phyloP scores from a whole-genome alignment of 345 rosid species.

The Acer yangbiense region DNA sequence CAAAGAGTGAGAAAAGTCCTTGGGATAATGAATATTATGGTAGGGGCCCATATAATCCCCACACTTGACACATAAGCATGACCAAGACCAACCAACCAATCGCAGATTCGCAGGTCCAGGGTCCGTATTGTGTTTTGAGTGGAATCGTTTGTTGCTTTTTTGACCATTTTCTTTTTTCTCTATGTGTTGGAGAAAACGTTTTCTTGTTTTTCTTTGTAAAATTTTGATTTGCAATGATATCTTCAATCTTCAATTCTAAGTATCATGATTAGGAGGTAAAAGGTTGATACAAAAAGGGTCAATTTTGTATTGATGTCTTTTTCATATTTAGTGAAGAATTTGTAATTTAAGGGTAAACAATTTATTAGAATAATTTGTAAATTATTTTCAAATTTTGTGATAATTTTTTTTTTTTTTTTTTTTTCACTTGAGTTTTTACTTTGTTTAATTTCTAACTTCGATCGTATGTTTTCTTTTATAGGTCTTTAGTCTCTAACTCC shows the following conservation, averaged over 20 bases:
- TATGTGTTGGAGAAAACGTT: neutral
- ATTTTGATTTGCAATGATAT: neutral
- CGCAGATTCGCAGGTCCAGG: neutral
- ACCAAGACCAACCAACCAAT: neutral
- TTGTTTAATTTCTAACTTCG: no score
- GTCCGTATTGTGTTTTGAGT: constrained; percentile 22
- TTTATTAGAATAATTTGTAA: no score
- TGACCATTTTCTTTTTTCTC: constrained; percentile 11
- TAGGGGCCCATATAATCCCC: constrained; percentile 25
- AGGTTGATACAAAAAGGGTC: neutral
- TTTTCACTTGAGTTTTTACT: no score
- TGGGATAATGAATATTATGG: constrained; percentile 20
- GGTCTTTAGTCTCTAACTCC: no score
- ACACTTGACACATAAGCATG: neutral
- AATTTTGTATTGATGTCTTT: neutral
- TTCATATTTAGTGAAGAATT: no score
- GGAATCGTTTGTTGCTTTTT: neutral
- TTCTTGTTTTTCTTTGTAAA: neutral
- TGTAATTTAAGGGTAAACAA: no score
- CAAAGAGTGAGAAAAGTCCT: neutral
- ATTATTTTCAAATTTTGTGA: no score
- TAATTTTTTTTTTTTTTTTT: no score
- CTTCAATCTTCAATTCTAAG: neutral
- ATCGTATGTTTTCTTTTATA: no score
- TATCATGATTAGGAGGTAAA: neutral